Evolutionary conservation across 148 eudicot species (phyloP), one percentile per base, ranked within the genome.

Genomic region (Vaccinium macrocarpon): DNA sequence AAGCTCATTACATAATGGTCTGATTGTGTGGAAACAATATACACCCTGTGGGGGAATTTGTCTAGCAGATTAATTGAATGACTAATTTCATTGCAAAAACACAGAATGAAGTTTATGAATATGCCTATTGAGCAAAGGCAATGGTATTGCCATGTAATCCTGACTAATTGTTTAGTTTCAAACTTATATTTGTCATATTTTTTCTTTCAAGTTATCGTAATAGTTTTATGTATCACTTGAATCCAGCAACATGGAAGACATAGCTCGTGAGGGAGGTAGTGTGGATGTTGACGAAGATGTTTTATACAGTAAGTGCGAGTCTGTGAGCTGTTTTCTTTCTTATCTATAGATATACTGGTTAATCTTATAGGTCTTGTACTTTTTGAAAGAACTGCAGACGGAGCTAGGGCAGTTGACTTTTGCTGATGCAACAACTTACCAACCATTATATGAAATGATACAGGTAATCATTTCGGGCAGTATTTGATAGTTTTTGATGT

Each of bases 241-340:
- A 89, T 90, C 81, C 92, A 97, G 99, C 86, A 97, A 97, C 77
- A 95, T 97, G 86, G 99, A 97, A 87, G 99, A 97, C 93, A 92
- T 95, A 77, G 91, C 95, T 82, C 97, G 99, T 53, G 98, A 97
- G 25, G 98, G 93, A 78, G 98, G 96, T 82, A 97, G 99, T 76
- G 76, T 94, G 80, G 95, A 93, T 87, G 91, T 90, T 88, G 94
- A 95, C 25, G 98, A 93, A 83, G 98, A 92, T 68, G 87, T 83
- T 86, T 84, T 97, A 83, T 87, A 86, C 76, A 86, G 98, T 97
- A 95, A 90, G 99, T 92, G 78, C 57, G 61, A 59, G 78, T 78
- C 27, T 48, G 16, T 68, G 38, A 29, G 42, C 42, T 68, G 42
- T 12, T 72, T 48, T 80, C 48, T 57, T 21, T 76, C 27, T 51